Percentiles rank a stretch among this genome's conserved stretches.
Evolutionary conservation across 495 filamentous ascomycete species (phyloP).

Genomic region (Hyaloscypha bicolor): DNA sequence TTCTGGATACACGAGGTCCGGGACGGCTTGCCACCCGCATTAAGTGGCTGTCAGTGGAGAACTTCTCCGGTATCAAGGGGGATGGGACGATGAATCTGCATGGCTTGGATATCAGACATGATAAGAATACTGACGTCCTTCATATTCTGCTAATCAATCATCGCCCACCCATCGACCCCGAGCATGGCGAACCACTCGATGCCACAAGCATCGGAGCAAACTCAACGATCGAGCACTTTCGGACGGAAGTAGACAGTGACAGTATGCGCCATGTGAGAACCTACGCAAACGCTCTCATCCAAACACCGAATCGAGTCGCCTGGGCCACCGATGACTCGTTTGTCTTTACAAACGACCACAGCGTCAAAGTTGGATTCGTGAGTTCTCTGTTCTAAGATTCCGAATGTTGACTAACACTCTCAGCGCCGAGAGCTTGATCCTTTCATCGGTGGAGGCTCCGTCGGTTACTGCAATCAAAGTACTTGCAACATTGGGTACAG

Average conservation of each 20-base stretch:
- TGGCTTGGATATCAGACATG: slow-evolving; percentile 35
- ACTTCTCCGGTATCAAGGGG: slow-evolving; percentile 32
- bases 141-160: slow-evolving; percentile 45
- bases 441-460: slow-evolving; percentile 31
- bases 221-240: slow-evolving; percentile 43
- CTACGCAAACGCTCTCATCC: slow-evolving; percentile 33
- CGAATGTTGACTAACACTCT: slow-evolving; percentile 7
- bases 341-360: slow-evolving; percentile 42
- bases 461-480: slow-evolving; percentile 33
- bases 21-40: slow-evolving; percentile 33
- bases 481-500: slow-evolving; percentile 30
- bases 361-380: slow-evolving; percentile 34
- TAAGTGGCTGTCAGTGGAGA: slow-evolving; percentile 29
- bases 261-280: slow-evolving; percentile 39
- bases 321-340: slow-evolving; percentile 35
- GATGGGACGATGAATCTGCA: slow-evolving; percentile 37
- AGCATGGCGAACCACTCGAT: slow-evolving; percentile 37
- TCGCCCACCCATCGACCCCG: slow-evolving; percentile 39
- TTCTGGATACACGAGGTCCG: slow-evolving; percentile 38
- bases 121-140: slow-evolving; percentile 23
- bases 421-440: slow-evolving; percentile 31
- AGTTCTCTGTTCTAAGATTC: slow-evolving; percentile 3
- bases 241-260: slow-evolving; percentile 19
- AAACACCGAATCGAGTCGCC: slow-evolving; percentile 41
- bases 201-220: slow-evolving; percentile 37